Evolutionary conservation across 2,329 filamentous ascomycete genomes (phyloP).

Genomic region (Davidsoniella neocaledoniae): DNA sequence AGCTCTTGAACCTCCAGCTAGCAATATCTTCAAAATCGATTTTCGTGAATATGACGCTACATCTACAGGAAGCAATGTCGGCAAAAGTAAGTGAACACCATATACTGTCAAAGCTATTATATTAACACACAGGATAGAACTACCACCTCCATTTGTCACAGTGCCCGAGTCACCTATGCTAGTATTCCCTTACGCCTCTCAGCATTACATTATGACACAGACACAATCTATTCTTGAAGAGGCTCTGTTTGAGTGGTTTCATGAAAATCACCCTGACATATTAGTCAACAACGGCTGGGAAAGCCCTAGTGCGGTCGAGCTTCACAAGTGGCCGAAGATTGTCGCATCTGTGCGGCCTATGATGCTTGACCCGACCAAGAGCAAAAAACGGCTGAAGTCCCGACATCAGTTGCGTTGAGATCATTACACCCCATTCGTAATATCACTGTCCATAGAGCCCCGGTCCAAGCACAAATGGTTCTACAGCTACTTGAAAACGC

Average conservation of each 20-base stretch:
- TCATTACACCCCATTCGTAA: conserved; percentile 8
- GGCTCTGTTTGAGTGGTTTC: conserved; percentile 4
- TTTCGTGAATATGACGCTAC: too few species aligned
- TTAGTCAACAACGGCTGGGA: conserved; percentile 2
- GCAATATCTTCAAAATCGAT: too few species aligned
- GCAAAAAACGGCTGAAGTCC: background rate
- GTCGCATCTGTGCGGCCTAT: background rate
- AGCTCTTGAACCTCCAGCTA: too few species aligned
- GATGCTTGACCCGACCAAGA: conserved; percentile 4
- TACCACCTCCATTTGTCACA: conserved; percentile 3
- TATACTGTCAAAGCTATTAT: too few species aligned
- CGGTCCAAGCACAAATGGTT: conserved; percentile 2
- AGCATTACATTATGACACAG: conserved; percentile 7
- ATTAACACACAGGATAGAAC: background rate
- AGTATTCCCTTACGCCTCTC: conserved; percentile 3
- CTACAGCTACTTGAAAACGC: conserved; percentile 1
- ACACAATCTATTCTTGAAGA: conserved; percentile 5
- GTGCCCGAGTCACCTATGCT: conserved; percentile 1
- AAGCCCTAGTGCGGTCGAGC: conserved; percentile 5
- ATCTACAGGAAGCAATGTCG: too few species aligned
- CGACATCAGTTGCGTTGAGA: background rate
- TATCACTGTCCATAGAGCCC: conserved; percentile 9
- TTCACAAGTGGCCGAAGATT: conserved; percentile 6
- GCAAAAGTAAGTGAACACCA: too few species aligned
- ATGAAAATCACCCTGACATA: conserved; percentile 1